These are phyloP conservation scores for Paracamarosporium sp. DNA, from an alignment of 2,329 filamentous ascomycete genomes.

Conservation along the genomic window DNA sequence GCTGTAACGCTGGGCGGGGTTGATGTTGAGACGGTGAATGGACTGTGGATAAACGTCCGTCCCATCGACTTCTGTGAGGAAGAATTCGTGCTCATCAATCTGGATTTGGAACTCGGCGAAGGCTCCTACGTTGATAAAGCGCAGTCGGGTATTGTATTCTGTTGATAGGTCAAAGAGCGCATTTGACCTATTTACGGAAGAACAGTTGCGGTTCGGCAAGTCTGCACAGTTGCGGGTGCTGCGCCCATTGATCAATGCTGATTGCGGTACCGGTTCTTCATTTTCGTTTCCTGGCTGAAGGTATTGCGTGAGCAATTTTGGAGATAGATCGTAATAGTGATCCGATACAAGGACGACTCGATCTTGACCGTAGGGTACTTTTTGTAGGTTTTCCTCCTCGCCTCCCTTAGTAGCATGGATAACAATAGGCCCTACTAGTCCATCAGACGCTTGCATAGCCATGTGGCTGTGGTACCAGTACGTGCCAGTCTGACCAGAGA, in stretches of 20 bases:
- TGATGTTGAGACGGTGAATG: constrained; percentile 66
- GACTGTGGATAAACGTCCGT: constrained; percentile 64
- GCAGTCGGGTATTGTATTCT: constrained; percentile 71
- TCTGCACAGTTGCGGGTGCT: constrained; percentile 46
- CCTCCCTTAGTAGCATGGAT: constrained; percentile 39
- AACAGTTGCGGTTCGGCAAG: constrained; percentile 45
- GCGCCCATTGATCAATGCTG: constrained; percentile 52
- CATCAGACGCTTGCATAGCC: constrained; percentile 51
- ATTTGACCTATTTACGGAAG: constrained; percentile 34
- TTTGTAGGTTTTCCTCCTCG: constrained; percentile 52
- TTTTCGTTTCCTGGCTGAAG: constrained; percentile 57
- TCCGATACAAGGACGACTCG: constrained; percentile 70
- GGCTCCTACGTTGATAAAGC: constrained; percentile 75
- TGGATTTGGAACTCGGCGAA: constrained; percentile 65
- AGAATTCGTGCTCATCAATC: constrained; percentile 68
- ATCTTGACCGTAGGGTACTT: constrained; percentile 57
- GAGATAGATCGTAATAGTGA: constrained; percentile 67
- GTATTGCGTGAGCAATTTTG: constrained; percentile 59
- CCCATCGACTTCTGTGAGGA: constrained; percentile 71
- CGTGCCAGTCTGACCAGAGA: constrained; percentile 45
- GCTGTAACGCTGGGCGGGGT: constrained; percentile 74
- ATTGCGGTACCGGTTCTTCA: constrained; percentile 63
- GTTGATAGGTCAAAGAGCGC: constrained; percentile 46
- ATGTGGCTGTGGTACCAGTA: constrained; percentile 48
- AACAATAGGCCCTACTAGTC: constrained; percentile 47